A percentile compares a stretch with the other conserved stretches of the same genome.
phyloP scores from a whole-genome alignment of 1,139 yeast genomes.

The Nematodospora anomalae region DNA sequence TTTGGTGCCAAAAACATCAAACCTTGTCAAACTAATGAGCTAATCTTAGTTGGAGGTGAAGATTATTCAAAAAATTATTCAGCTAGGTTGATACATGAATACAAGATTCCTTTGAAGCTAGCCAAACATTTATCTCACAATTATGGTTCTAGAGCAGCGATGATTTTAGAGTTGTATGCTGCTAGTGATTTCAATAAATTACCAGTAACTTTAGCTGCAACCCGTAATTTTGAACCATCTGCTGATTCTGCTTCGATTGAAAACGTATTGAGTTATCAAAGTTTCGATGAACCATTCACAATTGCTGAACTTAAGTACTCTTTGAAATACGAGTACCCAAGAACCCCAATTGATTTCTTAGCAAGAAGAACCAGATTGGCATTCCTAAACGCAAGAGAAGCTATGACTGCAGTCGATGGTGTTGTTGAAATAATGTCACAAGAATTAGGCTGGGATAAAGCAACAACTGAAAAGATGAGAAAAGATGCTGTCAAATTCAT shows the following conservation, averaged over 20 bases:
- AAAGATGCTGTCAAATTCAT: conserved; percentile 56
- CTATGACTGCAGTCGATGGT: conserved; percentile 76
- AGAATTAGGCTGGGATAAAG: conserved; percentile 72
- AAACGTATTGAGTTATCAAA: conserved; percentile 44
- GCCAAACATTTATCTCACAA: conserved; percentile 83
- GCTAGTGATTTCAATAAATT: conserved; percentile 54
- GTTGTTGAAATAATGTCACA: conserved; percentile 84
- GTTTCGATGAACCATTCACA: conserved; percentile 84
- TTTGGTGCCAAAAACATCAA: conserved; percentile 39
- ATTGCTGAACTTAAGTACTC: conserved; percentile 89
- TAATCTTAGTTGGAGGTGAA: conserved; percentile 77
- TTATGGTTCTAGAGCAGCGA: conserved; percentile 88
- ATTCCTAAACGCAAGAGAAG: conserved; percentile 85
- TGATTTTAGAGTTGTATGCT: conserved; percentile 66
- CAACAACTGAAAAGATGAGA: conserved; percentile 57
- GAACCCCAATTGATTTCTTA: conserved; percentile 87
- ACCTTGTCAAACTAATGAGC: conserved; percentile 63
- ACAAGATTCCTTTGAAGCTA: conserved; percentile 68
- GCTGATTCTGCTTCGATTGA: conserved; percentile 31
- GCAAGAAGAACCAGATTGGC: conserved; percentile 95
- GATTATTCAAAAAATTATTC: conserved; percentile 64
- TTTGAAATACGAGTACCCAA: conserved; percentile 77
- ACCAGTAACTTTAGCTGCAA: conserved; percentile 61
- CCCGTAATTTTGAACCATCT: conserved; percentile 35
- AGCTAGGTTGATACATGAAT: conserved; percentile 80